Evolutionary conservation across 1,139 yeast species (phyloP), one percentile per base, ranked within the genome.

Genomic region (Schizosaccharomyces versatilis): DNA sequence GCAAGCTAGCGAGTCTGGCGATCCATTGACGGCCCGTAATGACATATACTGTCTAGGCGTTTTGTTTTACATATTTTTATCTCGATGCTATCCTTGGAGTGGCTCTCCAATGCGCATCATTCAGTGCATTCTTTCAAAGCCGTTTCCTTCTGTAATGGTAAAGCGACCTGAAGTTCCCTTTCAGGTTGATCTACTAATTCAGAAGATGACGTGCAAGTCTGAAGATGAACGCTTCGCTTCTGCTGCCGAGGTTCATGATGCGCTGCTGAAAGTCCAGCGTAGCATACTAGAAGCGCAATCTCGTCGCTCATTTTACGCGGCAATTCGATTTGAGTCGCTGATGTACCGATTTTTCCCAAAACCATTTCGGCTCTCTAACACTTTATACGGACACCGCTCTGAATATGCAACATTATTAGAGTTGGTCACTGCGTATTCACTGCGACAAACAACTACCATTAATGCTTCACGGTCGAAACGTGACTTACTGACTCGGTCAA

Each of bases 1-100:
- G 53, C 61, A 60, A 47, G 58, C 61, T 12, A 61, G 61, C 6
- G 57, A 59, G 7, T 56, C 60, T 14, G 53, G 60, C 8, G 36
- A 41, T 36, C 47, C 54, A 15, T 56, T 58, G 36, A 60, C 57
- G 41, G 53, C 57, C 52, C 54, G 61, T 9, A 59, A 61, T 12
- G 61, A 60, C 41, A 56, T 60, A 24, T 60, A 60, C 56, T 57
- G 61, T 8, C 56, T 59, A 9, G 61, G 61, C 7, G 54, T 59
- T 41, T 54, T 58, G 12, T 59, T 59, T 39, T 60, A 53, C 55
- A 52, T 57, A 8, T 17, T 59, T 6, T 56, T 60, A 51, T 56
- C 61, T 17, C 48, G 56, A 8, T 52, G 56, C 8, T 59, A 58
- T 6, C 60, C 54, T 39, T 59, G 54, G 44, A 59, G 56, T n/a